Base-by-base conservation (phyloP, 164 flowering plant genomes). In the Chimonanthus salicifolius region DNA sequence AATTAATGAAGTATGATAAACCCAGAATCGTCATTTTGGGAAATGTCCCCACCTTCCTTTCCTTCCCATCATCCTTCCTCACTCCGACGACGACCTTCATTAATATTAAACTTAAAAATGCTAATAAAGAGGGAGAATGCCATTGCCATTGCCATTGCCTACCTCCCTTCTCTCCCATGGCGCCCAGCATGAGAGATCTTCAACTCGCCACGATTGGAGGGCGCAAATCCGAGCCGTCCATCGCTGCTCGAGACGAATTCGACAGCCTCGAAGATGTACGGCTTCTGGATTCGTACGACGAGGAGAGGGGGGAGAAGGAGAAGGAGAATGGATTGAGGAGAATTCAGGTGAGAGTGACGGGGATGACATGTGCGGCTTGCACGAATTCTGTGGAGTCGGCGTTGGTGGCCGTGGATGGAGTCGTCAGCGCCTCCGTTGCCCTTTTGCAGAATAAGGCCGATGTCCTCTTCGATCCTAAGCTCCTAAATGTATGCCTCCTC, bases 321-420 rank as follows among this genome's bases (percentile, higher is more conserved):
- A 66, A 4, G 11, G 71, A 10, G 7, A 54, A 46, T n/a, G 75
- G 62, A 33, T 67, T 75, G 85, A 85, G 78, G 79, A 82, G 84
- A 50, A 78, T 96, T 77, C 94, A 90, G 80, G 86, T 94, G 4
- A 79, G 84, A 21, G 83, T 96, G 6, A 81, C 88, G 0, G 99
- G 99, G 64, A 96, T 96, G 99, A 96, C 98, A 2, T 94, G 99
- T 71, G 87, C 97, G 0, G 99, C 99, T 5, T 96, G 99, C 76
- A 91, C 99, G 2, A 91, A 83, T 79, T 94, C 97, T 13, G 88
- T 96, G 0, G 97, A 94, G 76, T 77, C 77, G 9, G 98, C 97
- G 64, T 78, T 96, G 9, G 62, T 10, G 50, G 67, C 79, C 21
- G 67, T 91, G 33, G 18, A 79, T 46, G 98, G 98, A 10, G 94